Conservation (phyloP, 2,329 filamentous ascomycete genomes). For the Fusarium algeriense region DNA sequence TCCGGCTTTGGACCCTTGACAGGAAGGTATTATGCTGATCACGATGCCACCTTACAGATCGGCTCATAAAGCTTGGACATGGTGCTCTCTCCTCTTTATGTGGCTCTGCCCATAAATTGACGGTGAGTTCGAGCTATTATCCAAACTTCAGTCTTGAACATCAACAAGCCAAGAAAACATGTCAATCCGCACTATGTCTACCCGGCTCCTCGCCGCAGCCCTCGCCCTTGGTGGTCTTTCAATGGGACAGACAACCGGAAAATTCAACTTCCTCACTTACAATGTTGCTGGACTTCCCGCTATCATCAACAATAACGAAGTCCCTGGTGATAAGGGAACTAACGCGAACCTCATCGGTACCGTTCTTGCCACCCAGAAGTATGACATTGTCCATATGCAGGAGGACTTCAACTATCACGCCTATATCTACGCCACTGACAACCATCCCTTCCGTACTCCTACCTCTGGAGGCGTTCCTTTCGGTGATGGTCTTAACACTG, state of each 20-base stretch:
- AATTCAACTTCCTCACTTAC: slow-evolving; percentile 66
- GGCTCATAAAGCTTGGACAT: background rate
- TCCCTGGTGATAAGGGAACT: slow-evolving; percentile 68
- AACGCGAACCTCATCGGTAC: slow-evolving; percentile 69
- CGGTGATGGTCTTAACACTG: slow-evolving; percentile 73
- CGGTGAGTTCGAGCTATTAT: background rate
- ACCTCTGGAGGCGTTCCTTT: slow-evolving; percentile 74
- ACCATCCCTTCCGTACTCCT: slow-evolving; percentile 69
- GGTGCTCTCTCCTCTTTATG: background rate
- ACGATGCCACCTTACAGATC: slow-evolving; percentile 9
- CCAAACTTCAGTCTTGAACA: background rate
- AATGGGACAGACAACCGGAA: slow-evolving; percentile 42
- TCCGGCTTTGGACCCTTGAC: slow-evolving; percentile 12
- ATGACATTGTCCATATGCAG: slow-evolving; percentile 74
- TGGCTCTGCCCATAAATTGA: background rate
- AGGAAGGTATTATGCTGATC: slow-evolving; percentile 24
- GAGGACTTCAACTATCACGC: slow-evolving; percentile 79
- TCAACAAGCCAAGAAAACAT: background rate
- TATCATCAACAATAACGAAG: slow-evolving; percentile 69
- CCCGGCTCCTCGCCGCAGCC: slow-evolving; percentile 17
- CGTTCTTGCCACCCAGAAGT: slow-evolving; percentile 67
- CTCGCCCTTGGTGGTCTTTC: slow-evolving; percentile 10
- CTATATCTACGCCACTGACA: slow-evolving; percentile 70
- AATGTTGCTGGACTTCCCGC: slow-evolving; percentile 72
- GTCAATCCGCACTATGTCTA: slow-evolving; percentile 6